Base-by-base conservation (phyloP, 2,329 filamentous ascomycete species). In the Cylindrodendrum hubeiense region DNA sequence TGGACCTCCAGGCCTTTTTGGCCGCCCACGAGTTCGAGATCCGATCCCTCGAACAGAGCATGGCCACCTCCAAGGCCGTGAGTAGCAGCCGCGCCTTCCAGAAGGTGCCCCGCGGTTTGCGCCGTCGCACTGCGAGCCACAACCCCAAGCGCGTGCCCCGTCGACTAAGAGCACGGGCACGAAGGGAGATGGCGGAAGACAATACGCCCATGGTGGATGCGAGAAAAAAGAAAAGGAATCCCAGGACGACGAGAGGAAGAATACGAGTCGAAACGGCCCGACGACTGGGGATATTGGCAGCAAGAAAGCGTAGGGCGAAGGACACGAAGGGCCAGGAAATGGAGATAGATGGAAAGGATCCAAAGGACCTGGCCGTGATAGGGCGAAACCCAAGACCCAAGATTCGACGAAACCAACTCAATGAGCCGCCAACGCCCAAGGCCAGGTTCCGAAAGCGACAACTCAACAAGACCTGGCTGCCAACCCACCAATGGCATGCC, bases 401-500 rank as follows among this genome's bases (percentile, higher is more conserved):
- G 78, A 89, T 93, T 70, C 91, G 90, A 77, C 89, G 90, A 71
- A 89, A 93, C 72, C 84, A 82, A 57, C 85, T 95, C 54, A 92
- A 93, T 59, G 84, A 88, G 77, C 78, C 90, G 3, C 82, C 81
- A 0, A 78, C 74, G 53, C 77, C 89, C 2, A 86, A 85, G 47
- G 88, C 81, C 22, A 95, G 91, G 74, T 98, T 94, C 77, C 90
- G 91, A 70, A 96, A 94, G 80, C 90, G 96, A 33, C 95, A 98
- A 77, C 83, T 91, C 49, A 86, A 93, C 78, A 98, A 98, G 83
- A 94, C 93, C 3, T 98, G 95, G 94, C 84, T 99, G 17, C 96
- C 96, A 0, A 98, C 96, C 7, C 96, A 99, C 78, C 82, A 97
- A 69, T 99, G 93, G 87, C 95, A 97, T 80, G 91, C 95, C 3